Percentiles rank a stretch among this genome's conserved stretches.
Evolutionary conservation across 202 grass and related monocot species (phyloP).

Genomic region (Brachypodium distachyon): DNA sequence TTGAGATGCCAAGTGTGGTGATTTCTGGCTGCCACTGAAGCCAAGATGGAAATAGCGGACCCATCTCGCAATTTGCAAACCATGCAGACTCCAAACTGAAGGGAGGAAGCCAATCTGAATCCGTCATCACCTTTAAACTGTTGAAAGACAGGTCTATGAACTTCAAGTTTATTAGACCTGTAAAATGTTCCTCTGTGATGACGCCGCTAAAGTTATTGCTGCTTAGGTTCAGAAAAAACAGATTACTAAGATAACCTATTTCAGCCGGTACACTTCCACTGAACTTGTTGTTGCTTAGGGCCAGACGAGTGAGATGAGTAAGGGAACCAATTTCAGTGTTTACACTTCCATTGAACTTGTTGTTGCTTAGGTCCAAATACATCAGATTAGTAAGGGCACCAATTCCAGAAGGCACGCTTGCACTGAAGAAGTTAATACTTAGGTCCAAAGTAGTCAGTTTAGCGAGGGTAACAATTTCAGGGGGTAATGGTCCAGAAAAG

Average conservation of each 20-base stretch:
- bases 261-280: too few relatives aligned
- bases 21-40: neutral
- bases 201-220: too few relatives aligned
- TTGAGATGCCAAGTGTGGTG: neutral
- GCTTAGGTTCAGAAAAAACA: too few relatives aligned
- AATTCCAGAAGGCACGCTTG: too few relatives aligned
- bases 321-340: too few relatives aligned
- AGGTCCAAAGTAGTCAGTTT: too few relatives aligned
- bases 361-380: neutral
- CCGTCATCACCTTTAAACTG: neutral
- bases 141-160: neutral
- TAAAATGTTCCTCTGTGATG: neutral
- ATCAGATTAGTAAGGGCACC: neutral
- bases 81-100: neutral
- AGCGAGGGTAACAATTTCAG: too few relatives aligned
- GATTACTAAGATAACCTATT: too few relatives aligned
- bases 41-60: conserved; percentile 30
- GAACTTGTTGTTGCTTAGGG: too few relatives aligned
- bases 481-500: neutral
- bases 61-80: conserved; percentile 6
- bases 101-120: conserved; percentile 15
- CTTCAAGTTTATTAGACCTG: neutral
- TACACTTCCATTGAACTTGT: too few relatives aligned
- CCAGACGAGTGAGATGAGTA: too few relatives aligned
- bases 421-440: too few relatives aligned